phyloP scores from a whole-genome alignment of 2,329 filamentous ascomycete species.

The Lecanicillium sp. region DNA sequence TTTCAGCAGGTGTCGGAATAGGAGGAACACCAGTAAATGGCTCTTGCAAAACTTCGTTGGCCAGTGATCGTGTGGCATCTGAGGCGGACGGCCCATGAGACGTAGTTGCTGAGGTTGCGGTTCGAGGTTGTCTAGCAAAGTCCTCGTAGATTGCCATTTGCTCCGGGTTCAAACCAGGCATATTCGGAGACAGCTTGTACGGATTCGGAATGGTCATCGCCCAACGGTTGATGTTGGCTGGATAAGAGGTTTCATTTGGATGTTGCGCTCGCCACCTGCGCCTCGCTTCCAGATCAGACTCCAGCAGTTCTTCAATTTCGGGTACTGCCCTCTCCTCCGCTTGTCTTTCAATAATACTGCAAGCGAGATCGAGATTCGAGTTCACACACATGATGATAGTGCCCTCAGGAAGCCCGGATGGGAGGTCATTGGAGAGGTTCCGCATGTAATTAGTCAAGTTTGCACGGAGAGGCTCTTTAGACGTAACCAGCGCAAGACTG shows the following conservation, averaged over 20 bases:
- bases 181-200: slow-evolving; percentile 70
- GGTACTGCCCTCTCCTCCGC: slow-evolving; percentile 88
- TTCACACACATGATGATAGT: slow-evolving; percentile 98
- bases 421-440: slow-evolving; percentile 55
- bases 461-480: slow-evolving; percentile 90
- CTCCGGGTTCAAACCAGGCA: slow-evolving; percentile 71
- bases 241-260: slow-evolving; percentile 77
- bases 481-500: slow-evolving; percentile 91
- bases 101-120: slow-evolving; percentile 43
- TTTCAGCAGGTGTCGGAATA: slow-evolving; percentile 51
- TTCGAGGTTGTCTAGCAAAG: slow-evolving; percentile 78
- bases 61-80: slow-evolving; percentile 51
- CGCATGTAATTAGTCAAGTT: slow-evolving; percentile 98
- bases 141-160: slow-evolving; percentile 96
- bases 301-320: slow-evolving; percentile 92
- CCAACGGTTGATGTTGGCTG: slow-evolving; percentile 78
- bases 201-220: slow-evolving; percentile 89
- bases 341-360: slow-evolving; percentile 88
- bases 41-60: slow-evolving; percentile 57
- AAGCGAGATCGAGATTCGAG: slow-evolving; percentile 89
- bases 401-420: slow-evolving; percentile 82
- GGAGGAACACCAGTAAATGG: slow-evolving; percentile 49
- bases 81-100: slow-evolving; percentile 50
- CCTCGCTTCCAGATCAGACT: slow-evolving; percentile 68
- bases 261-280: slow-evolving; percentile 66